These are phyloP conservation scores for Flaveria floridana DNA, from an alignment of 140 eudicot species.

Conservation along the genomic window DNA sequence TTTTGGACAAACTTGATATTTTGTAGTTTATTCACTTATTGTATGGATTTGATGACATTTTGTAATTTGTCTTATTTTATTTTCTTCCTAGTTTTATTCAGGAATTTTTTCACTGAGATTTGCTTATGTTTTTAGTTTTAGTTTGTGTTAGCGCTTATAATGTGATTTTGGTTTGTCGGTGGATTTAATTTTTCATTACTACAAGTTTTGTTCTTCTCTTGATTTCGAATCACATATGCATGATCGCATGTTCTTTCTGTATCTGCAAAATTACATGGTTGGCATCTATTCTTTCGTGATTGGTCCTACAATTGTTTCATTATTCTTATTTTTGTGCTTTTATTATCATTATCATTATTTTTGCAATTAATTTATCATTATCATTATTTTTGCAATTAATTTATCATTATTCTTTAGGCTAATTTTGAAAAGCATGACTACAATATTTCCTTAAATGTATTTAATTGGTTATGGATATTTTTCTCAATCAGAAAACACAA, in stretches of 20 bases:
- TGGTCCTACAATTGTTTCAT: background rate
- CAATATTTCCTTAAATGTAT: background rate
- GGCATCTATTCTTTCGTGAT: constrained; percentile 14
- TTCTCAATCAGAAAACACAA: constrained; percentile 17
- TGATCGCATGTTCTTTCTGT: constrained; percentile 9
- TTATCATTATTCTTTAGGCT: constrained; percentile 17
- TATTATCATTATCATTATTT: background rate
- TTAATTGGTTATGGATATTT: background rate
- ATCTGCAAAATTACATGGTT: constrained; percentile 25
- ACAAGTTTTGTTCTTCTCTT: constrained; percentile 4
- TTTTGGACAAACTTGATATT: constrained; percentile 19
- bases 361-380: background rate
- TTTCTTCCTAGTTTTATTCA: constrained; percentile 7
- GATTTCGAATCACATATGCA: constrained; percentile 18
- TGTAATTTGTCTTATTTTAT: constrained; percentile 8
- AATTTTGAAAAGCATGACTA: constrained; percentile 19
- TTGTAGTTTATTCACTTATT: constrained; percentile 20
- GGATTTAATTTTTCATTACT: constrained; percentile 19
- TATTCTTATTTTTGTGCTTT: constrained; percentile 14
- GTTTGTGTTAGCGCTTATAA: constrained; percentile 16
- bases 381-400: background rate
- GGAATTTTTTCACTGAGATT: constrained; percentile 25
- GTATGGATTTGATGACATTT: constrained; percentile 37
- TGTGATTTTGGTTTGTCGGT: constrained; percentile 28
- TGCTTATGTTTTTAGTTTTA: constrained; percentile 18